phyloP scores from a whole-genome alignment of 441 rosid species.

The Gossypium gossypioides region DNA sequence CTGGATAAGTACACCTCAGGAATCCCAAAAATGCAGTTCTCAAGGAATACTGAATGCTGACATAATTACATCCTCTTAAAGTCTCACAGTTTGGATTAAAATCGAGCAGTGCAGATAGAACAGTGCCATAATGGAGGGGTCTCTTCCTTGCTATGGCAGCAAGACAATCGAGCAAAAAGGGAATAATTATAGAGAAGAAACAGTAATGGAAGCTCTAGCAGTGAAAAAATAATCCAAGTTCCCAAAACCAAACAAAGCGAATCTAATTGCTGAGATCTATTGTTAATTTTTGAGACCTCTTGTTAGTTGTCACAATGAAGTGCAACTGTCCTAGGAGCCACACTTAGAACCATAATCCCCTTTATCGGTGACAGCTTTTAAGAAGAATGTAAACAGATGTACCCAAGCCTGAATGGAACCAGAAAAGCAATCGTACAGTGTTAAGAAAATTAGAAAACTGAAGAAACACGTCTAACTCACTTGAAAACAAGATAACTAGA shows the following conservation, averaged over 20 bases:
- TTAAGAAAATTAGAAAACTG: not conserved
- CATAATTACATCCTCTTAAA: constrained; percentile 50
- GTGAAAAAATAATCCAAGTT: not conserved
- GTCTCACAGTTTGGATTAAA: constrained; percentile 60
- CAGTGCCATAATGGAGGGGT: constrained; percentile 51
- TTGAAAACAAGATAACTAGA: not conserved
- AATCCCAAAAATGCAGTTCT: constrained; percentile 95
- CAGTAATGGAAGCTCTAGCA: not conserved
- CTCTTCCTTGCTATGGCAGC: constrained; percentile 89
- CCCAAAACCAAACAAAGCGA: constrained; percentile 5
- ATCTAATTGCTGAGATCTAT: not conserved
- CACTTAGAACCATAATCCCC: not conserved
- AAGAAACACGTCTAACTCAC: not conserved
- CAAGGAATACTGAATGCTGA: constrained; percentile 76
- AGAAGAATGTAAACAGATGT: not conserved
- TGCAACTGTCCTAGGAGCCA: not conserved
- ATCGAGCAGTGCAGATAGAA: constrained; percentile 71
- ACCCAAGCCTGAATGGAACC: not conserved
- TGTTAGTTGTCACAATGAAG: not conserved
- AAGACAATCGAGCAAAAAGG: constrained; percentile 52
- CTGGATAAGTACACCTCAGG: constrained; percentile 67
- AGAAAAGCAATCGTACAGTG: not conserved
- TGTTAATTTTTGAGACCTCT: not conserved
- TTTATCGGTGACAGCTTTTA: not conserved
- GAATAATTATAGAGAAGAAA: not conserved